Evolutionary conservation across 495 filamentous ascomycete genomes (phyloP).

Genomic region (Tuber magnatum): DNA sequence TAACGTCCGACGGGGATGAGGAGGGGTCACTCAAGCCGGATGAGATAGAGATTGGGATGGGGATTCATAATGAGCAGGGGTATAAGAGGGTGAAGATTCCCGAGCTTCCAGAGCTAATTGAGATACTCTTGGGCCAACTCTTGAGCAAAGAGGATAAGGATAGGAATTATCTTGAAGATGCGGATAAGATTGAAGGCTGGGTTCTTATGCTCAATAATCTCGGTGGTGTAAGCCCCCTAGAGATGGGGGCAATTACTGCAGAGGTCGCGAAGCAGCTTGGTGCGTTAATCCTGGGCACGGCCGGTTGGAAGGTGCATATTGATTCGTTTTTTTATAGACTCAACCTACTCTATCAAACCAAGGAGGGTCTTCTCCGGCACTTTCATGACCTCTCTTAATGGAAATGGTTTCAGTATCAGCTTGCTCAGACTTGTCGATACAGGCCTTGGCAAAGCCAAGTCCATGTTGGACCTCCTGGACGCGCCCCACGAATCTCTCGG

Average conservation of each 20-base stretch:
- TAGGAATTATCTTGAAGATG: slow-evolving; percentile 64
- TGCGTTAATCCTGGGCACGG: slow-evolving; percentile 3
- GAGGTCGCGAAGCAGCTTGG: slow-evolving; percentile 75
- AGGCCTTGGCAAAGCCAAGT: slow-evolving; percentile 63
- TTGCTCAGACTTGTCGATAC: slow-evolving; percentile 75
- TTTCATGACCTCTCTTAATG: slow-evolving; percentile 81
- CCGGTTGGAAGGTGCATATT: background rate
- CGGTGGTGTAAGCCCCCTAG: slow-evolving; percentile 81
- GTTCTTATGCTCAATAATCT: slow-evolving; percentile 89
- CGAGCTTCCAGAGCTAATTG: slow-evolving; percentile 62
- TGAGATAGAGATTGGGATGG: slow-evolving; percentile 94
- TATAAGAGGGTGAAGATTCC: slow-evolving; percentile 60
- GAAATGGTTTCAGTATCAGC: slow-evolving; percentile 82
- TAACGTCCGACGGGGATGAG: slow-evolving; percentile 36
- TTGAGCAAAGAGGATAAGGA: slow-evolving; percentile 73
- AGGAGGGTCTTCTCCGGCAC: slow-evolving; percentile 49
- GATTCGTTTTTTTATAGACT: slow-evolving; percentile 35
- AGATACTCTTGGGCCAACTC: slow-evolving; percentile 72
- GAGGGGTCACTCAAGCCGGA: slow-evolving; percentile 54
- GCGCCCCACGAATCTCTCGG: slow-evolving; percentile 75
- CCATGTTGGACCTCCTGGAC: slow-evolving; percentile 82
- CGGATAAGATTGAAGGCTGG: slow-evolving; percentile 50
- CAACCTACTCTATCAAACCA: slow-evolving; percentile 30
- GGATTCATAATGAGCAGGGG: slow-evolving; percentile 94
- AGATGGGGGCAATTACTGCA: slow-evolving; percentile 80